phyloP scores from a whole-genome alignment of 768 basidiomycete genomes.

The Boletus tylopilopsis region DNA sequence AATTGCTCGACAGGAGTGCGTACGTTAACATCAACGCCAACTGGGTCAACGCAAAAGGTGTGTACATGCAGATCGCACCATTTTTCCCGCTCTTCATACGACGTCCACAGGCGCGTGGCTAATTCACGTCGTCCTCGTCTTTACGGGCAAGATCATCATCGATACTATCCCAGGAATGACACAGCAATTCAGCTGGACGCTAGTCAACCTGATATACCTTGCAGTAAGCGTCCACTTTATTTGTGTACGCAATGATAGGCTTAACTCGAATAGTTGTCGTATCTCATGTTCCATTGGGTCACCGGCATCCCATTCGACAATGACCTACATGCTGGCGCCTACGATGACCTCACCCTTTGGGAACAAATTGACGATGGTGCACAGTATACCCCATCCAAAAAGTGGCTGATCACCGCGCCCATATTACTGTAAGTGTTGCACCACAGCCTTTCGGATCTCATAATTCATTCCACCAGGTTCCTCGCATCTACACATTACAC shows the following conservation, averaged over 20 bases:
- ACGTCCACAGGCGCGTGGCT: conserved; percentile 85
- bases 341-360: conserved; percentile 97
- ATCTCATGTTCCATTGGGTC: conserved; percentile 98
- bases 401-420: conserved; percentile 91
- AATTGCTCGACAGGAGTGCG: conserved; percentile 72
- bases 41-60: conserved; percentile 94
- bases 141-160: conserved; percentile 85
- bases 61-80: conserved; percentile 4
- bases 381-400: conserved; percentile 97
- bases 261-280: conserved; percentile 63
- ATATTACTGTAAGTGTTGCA: conserved; percentile 71
- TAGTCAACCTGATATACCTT: conserved; percentile 88
- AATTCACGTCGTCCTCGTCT: conserved; percentile 92
- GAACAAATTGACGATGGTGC: conserved; percentile 99
- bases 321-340: conserved; percentile 85
- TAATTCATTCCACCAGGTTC: conserved; percentile 53
- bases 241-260: not conserved
- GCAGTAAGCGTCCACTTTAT: conserved; percentile 49
- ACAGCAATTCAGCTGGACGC: conserved; percentile 92
- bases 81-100: conserved; percentile 1
- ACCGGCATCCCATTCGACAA: conserved; percentile 95
- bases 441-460: not conserved
- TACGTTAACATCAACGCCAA: conserved; percentile 86
- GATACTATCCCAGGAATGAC: conserved; percentile 94
- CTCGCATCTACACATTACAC: conserved; percentile 98